These are phyloP conservation scores for Discostella pseudostelligera DNA, from an alignment of 108 stramenopile genomes.

Conservation along the genomic window DNA sequence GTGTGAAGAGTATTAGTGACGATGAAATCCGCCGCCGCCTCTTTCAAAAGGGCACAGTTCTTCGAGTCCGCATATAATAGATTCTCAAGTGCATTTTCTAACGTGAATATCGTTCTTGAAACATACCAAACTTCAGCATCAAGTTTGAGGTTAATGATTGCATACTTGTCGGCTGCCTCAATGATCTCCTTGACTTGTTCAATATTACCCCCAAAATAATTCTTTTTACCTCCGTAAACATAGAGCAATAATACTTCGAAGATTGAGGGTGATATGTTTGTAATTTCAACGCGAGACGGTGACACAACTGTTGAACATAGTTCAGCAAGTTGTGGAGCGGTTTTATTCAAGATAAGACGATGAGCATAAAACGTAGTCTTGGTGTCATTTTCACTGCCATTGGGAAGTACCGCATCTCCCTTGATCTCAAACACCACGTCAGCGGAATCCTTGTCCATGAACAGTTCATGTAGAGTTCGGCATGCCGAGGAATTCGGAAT, in stretches of 20 bases:
- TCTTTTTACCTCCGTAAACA: constrained; percentile 1
- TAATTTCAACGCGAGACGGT: background rate
- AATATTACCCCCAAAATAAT: background rate
- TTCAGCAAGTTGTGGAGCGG: background rate
- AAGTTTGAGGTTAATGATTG: constrained; percentile 12
- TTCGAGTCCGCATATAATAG: constrained; percentile 16
- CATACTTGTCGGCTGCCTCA: constrained; percentile 12
- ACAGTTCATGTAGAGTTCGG: background rate
- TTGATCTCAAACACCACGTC: constrained; percentile 11
- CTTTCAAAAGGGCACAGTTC: constrained; percentile 14
- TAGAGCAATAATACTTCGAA: constrained; percentile 3
- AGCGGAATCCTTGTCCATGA: constrained; percentile 16
- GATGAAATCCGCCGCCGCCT: constrained; percentile 10
- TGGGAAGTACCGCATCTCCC: background rate
- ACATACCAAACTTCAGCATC: constrained; percentile 18
- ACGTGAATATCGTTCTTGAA: background rate
- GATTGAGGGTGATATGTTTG: background rate
- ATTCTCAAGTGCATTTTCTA: constrained; percentile 13
- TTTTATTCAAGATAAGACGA: constrained; percentile 7
- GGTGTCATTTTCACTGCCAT: background rate
- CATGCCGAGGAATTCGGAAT: constrained; percentile 11
- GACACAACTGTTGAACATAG: background rate
- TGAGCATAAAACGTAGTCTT: constrained; percentile 13
- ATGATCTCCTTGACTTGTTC: constrained; percentile 11
- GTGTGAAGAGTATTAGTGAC: background rate